phyloP scores from a whole-genome alignment of 495 filamentous ascomycete genomes.

The Neurospora sp. region DNA sequence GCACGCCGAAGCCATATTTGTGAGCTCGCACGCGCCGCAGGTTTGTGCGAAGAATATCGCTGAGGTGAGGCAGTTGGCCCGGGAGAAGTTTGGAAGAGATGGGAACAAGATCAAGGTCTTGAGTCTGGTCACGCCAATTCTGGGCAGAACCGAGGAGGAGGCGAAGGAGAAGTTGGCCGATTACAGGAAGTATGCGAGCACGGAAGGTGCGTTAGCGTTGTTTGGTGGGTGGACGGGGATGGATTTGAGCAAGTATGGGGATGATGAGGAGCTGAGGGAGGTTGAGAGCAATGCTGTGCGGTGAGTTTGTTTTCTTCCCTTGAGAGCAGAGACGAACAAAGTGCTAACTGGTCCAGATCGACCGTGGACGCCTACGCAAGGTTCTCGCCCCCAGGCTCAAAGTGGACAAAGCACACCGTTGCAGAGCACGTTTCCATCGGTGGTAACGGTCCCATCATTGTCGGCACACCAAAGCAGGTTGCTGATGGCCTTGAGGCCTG shows the following conservation, averaged over 20 bases:
- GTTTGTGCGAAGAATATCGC: conserved; percentile 36
- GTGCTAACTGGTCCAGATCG: conserved; percentile 3
- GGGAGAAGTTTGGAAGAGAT: conserved; percentile 35
- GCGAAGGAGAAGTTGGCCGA: conserved; percentile 42
- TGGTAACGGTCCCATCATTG: conserved; percentile 40
- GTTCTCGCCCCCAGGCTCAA: conserved; percentile 30
- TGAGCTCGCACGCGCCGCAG: conserved; percentile 37
- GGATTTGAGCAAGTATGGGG: conserved; percentile 41
- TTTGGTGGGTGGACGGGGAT: conserved; percentile 57
- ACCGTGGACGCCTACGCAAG: conserved; percentile 32
- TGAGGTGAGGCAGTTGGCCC: conserved; percentile 37
- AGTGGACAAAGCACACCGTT: conserved; percentile 55
- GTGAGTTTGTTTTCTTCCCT: conserved; percentile 20
- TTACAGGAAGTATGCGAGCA: conserved; percentile 40
- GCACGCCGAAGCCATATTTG: conserved; percentile 51
- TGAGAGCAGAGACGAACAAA: neutral
- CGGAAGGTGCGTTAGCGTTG: conserved; percentile 47
- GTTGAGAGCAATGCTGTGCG: conserved; percentile 56
- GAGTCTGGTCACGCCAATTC: conserved; percentile 33
- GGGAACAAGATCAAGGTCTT: conserved; percentile 44
- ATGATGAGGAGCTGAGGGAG: conserved; percentile 48
- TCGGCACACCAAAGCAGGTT: conserved; percentile 36
- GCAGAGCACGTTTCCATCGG: conserved; percentile 50
- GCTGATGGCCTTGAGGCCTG: conserved; percentile 42
- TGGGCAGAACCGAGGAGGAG: conserved; percentile 45